Conservation (phyloP, 495 filamentous ascomycete genomes). For the Hyaloscypha variabilis region DNA sequence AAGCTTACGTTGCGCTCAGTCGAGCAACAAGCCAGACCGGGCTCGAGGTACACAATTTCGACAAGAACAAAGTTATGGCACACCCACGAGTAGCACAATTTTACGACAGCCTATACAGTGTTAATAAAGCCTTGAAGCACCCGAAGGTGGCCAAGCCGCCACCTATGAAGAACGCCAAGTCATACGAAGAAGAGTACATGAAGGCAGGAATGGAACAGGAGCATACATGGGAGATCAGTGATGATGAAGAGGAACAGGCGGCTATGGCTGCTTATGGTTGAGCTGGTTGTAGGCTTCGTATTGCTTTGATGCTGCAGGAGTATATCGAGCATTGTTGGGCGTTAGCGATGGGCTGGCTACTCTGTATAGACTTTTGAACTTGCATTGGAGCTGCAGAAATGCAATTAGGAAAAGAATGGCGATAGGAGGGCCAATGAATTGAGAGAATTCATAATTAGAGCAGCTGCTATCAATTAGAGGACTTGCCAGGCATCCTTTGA, state of each 20-base stretch:
- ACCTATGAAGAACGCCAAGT: slow-evolving; percentile 15
- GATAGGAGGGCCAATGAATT: neutral
- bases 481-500: neutral
- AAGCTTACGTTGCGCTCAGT: slow-evolving; percentile 80
- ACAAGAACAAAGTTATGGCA: slow-evolving; percentile 90
- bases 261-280: slow-evolving; percentile 33
- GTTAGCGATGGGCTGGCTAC: slow-evolving; percentile 3
- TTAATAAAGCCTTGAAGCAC: slow-evolving; percentile 41
- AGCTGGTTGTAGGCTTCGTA: neutral
- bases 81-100: slow-evolving; percentile 85
- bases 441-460: neutral
- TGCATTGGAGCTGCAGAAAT: neutral
- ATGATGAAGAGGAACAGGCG: slow-evolving; percentile 34
- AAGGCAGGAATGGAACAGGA: slow-evolving; percentile 13
- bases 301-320: neutral
- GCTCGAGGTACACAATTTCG: slow-evolving; percentile 86
- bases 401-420: neutral
- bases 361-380: neutral
- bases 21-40: slow-evolving; percentile 87
- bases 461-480: neutral
- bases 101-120: slow-evolving; percentile 76
- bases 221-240: slow-evolving; percentile 8
- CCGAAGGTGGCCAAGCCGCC: slow-evolving; percentile 17
- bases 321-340: slow-evolving; percentile 18
- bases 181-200: slow-evolving; percentile 23